A percentile compares a stretch with the other conserved stretches of the same genome.
phyloP scores from a whole-genome alignment of 2,329 filamentous ascomycete genomes.

The Botrytis fragariae region DNA sequence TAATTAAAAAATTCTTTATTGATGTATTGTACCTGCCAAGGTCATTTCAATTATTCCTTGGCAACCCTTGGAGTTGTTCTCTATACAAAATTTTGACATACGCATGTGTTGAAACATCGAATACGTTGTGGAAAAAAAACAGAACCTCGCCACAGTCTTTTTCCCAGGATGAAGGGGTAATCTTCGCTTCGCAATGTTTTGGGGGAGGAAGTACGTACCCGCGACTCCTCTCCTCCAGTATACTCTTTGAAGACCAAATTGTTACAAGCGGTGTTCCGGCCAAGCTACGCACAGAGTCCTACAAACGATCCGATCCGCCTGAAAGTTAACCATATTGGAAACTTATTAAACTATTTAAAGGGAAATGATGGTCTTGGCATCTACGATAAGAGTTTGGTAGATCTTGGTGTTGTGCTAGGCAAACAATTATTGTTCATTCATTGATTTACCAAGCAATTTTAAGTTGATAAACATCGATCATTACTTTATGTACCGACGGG shows the following conservation, averaged over 20 bases:
- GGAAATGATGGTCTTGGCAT: constrained; percentile 10
- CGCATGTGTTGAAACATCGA: not conserved
- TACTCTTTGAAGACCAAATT: not conserved
- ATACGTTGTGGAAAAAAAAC: not conserved
- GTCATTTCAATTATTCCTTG: not conserved
- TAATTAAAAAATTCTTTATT: not conserved
- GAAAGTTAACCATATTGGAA: not conserved
- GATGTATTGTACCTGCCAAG: not conserved
- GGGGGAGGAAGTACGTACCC: not conserved
- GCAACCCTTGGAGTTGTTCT: not conserved
- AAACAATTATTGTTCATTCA: not conserved
- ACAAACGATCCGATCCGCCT: constrained; percentile 5
- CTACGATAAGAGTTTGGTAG: constrained; percentile 7
- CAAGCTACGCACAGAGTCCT: constrained; percentile 3
- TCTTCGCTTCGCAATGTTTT: not conserved
- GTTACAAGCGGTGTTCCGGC: constrained; percentile 16
- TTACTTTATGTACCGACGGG: not conserved
- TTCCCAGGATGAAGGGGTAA: not conserved
- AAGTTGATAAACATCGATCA: not conserved
- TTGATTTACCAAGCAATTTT: not conserved
- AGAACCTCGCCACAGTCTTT: not conserved
- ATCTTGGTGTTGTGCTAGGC: constrained; percentile 15
- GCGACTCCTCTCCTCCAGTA: not conserved
- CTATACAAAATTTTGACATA: not conserved
- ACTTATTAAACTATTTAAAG: not conserved